These are phyloP conservation scores for Streptanthus diversifolius DNA, from an alignment of 345 rosid genomes.

Conservation along the genomic window DNA sequence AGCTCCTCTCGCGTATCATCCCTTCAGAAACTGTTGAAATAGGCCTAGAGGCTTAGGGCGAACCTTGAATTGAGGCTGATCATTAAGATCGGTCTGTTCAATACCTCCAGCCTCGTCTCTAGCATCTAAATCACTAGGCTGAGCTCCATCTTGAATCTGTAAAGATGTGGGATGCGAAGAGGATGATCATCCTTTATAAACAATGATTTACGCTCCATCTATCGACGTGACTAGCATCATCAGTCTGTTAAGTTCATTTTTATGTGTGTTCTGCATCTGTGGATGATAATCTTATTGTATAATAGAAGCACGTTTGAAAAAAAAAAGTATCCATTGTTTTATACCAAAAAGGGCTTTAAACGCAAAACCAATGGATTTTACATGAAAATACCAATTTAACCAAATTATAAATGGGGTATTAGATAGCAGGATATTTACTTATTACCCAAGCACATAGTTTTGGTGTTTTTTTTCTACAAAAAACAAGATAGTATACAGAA, in stretches of 20 bases:
- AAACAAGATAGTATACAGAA: constrained; percentile 17
- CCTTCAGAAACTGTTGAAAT: neutral
- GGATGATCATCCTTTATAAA: neutral
- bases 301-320: too few species aligned
- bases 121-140: neutral
- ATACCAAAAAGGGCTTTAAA: too few species aligned
- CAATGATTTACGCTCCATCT: too few species aligned
- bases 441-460: constrained; percentile 18
- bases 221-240: too few species aligned
- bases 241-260: too few species aligned
- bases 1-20: neutral
- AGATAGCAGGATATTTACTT: constrained; percentile 29
- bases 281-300: too few species aligned
- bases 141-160: neutral
- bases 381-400: neutral
- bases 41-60: neutral
- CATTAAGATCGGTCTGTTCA: neutral
- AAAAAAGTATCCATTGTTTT: too few species aligned
- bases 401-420: neutral
- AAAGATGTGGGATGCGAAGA: neutral
- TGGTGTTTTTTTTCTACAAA: constrained; percentile 18
- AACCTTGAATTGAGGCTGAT: neutral
- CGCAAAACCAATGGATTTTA: neutral
- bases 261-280: too few species aligned
- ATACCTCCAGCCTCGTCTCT: neutral